Conservation (phyloP, 148 eudicot genomes). For the Rhododendron griersonianum region DNA sequence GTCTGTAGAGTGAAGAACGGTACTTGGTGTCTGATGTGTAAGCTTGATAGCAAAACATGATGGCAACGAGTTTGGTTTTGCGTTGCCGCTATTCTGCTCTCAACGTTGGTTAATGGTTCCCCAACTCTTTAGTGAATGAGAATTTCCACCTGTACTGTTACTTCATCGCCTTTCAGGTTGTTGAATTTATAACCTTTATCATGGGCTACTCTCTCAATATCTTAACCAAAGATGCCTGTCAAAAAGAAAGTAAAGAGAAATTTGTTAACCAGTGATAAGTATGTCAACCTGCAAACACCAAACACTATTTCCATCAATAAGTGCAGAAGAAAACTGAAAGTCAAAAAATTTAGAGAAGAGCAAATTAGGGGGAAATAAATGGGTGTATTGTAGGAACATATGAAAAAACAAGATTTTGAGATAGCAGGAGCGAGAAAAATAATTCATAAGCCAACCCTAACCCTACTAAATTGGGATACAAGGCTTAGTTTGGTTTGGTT, state of each 20-base stretch:
- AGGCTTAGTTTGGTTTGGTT: neutral
- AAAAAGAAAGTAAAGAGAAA: neutral
- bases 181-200: neutral
- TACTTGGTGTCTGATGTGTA: neutral
- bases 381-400: neutral
- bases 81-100: neutral
- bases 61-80: neutral
- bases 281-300: neutral
- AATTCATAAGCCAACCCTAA: neutral
- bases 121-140: neutral
- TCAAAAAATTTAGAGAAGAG: neutral
- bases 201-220: neutral
- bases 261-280: neutral
- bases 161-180: neutral
- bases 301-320: neutral
- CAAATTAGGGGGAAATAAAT: neutral
- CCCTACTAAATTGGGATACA: neutral
- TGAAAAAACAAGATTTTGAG: neutral
- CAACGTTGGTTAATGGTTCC: neutral
- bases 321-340: neutral
- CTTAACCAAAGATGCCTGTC: neutral
- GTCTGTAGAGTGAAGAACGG: neutral
- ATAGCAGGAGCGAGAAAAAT: neutral
- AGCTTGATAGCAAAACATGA: neutral
- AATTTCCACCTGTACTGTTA: neutral